Evolutionary conservation across 2,329 filamentous ascomycete species (phyloP).

Genomic region (Tolypocladium amazonense): DNA sequence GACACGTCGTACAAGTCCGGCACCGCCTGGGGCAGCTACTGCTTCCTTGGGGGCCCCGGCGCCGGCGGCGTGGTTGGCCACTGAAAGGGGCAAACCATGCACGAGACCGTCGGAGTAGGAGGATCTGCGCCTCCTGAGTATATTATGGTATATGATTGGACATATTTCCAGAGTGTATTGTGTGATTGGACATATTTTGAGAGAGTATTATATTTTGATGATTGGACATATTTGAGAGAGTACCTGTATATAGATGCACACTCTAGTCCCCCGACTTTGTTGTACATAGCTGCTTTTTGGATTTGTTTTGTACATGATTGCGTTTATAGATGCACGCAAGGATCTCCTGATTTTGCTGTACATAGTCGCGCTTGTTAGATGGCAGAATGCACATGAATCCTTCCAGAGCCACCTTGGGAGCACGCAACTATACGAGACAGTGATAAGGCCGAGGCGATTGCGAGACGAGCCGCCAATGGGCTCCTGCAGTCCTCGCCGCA

Average conservation of each 20-base stretch:
- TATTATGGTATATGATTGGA: background rate
- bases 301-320: no score
- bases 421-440: background rate
- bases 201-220: background rate
- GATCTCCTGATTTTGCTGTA: no score
- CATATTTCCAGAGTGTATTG: background rate
- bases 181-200: background rate
- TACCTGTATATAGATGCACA: background rate
- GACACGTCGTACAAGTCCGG: constrained; percentile 6
- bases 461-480: background rate
- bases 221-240: background rate
- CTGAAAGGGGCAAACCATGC: background rate
- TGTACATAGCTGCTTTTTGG: background rate
- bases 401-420: background rate
- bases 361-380: background rate
- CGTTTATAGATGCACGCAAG: no score
- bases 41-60: constrained; percentile 10
- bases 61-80: constrained; percentile 9
- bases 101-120: background rate
- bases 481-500: background rate
- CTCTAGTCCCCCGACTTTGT: background rate
- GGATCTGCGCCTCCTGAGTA: background rate
- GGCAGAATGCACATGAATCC: background rate
- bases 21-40: constrained; percentile 8
- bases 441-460: background rate